Base-by-base conservation (phyloP, 2,329 filamentous ascomycete genomes). In the Diaporthe ampelina region DNA sequence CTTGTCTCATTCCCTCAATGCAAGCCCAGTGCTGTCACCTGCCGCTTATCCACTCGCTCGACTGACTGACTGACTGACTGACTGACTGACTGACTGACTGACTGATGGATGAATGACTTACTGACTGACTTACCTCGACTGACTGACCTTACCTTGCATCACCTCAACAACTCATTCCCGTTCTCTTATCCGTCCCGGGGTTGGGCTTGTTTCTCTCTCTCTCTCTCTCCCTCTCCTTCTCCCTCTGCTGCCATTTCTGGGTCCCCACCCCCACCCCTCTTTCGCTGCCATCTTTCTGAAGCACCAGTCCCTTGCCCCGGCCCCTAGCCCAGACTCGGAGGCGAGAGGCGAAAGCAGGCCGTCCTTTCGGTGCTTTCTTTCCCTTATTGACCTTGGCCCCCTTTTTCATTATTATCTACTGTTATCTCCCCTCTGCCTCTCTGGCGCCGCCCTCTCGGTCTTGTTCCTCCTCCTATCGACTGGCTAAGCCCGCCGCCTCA, bases 251-350 rank as follows among this genome's bases (percentile, higher is more conserved):
- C 26, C 43, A 54, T 48, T 59, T 70, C 54, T 58, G 45, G 54
- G 68, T 59, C 68, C 56, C 54, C 40, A 9, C 37, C 40, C 40
- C 54, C 68, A n/a, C 17, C n/a, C 26, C 37, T 45, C 59, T 45
- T 37, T 54, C 56, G 45, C 70, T 63, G 58, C 70, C 70, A 56
- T 63, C 35, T 61, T 63, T 63, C 57, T 68, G 63, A 68, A 68
- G 63, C 63, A 67, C 63, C 63, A 48, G 52, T 45, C 52, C 63
- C 63, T 45, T 40, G 48, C 52, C 45, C 45, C 13, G 45, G 45
- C 45, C 29, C 63, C 63, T 67, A 67, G 63, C 63, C 48, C 32
- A 68, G 63, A 40, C 63, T 68, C 63, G 48, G 48, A 68, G 48
- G 48, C 63, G 48, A 68, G 24, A 68, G 48, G 48, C 63, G 48